Evolutionary conservation across 2,329 filamentous ascomycete genomes (phyloP).

Genomic region (Aspergillus sp.): DNA sequence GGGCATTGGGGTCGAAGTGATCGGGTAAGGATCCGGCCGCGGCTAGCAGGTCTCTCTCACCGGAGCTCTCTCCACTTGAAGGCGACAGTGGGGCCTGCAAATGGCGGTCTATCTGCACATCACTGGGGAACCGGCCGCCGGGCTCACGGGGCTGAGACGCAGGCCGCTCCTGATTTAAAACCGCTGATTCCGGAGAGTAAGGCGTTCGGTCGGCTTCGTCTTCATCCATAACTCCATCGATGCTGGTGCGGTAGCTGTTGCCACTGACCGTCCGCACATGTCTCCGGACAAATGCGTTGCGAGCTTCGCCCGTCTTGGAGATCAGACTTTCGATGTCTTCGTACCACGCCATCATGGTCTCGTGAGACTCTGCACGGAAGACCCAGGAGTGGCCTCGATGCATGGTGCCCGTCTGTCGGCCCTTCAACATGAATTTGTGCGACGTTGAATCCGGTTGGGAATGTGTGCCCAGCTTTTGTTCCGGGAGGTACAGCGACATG

Average conservation of each 20-base stretch:
- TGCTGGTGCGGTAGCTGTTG: slow-evolving; percentile 61
- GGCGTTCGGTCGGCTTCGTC: slow-evolving; percentile 66
- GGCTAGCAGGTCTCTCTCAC: slow-evolving; percentile 61
- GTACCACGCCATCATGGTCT: slow-evolving; percentile 97
- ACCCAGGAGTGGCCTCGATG: slow-evolving; percentile 75
- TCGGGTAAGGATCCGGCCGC: slow-evolving; percentile 58
- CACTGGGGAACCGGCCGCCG: slow-evolving; percentile 96
- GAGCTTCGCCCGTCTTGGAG: slow-evolving; percentile 83
- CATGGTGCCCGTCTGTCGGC: slow-evolving; percentile 87
- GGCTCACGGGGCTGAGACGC: slow-evolving; percentile 62
- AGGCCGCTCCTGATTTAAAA: slow-evolving; percentile 39
- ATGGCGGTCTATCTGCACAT: slow-evolving; percentile 83
- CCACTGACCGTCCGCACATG: slow-evolving; percentile 78
- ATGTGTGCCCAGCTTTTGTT: slow-evolving; percentile 93
- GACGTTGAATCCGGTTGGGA: slow-evolving; percentile 79
- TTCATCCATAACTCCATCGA: slow-evolving; percentile 76
- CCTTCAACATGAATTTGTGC: slow-evolving; percentile 97
- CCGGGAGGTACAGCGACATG: slow-evolving; percentile 93
- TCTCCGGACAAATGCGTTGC: slow-evolving; percentile 79
- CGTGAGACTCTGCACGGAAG: slow-evolving; percentile 68
- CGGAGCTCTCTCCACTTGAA: slow-evolving; percentile 77
- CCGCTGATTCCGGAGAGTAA: slow-evolving; percentile 58
- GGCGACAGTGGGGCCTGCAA: slow-evolving; percentile 77
- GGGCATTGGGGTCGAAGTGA: slow-evolving; percentile 35
- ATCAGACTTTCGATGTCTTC: slow-evolving; percentile 88